Evolutionary conservation across 768 basidiomycete species (phyloP).

Genomic region (Tulasnella calospora): DNA sequence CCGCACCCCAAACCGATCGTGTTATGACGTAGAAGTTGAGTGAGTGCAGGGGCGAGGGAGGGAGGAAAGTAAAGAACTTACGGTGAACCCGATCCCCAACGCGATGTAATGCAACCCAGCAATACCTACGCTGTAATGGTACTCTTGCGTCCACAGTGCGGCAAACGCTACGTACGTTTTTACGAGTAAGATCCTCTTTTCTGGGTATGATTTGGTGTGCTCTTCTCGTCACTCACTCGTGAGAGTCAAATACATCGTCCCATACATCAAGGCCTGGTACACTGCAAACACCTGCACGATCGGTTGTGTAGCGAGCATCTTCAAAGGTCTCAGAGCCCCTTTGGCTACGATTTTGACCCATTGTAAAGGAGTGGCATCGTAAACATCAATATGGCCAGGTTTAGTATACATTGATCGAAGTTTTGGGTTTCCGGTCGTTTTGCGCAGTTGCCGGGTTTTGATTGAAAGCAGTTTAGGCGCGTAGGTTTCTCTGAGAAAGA

Average conservation of each 20-base stretch:
- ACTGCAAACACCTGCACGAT: constrained; percentile 63
- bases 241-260: constrained; percentile 48
- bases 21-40: constrained; percentile 41
- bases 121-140: constrained; percentile 53
- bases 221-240: constrained; percentile 19
- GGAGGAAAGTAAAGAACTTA: neutral
- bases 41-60: neutral
- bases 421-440: constrained; percentile 28
- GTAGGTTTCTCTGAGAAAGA: constrained; percentile 38
- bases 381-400: constrained; percentile 29
- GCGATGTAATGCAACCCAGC: constrained; percentile 67
- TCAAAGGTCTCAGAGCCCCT: constrained; percentile 64
- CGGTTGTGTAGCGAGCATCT: constrained; percentile 53
- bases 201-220: neutral
- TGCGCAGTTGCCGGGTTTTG: constrained; percentile 34
- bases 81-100: constrained; percentile 56
- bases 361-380: neutral
- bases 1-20: neutral
- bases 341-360: constrained; percentile 42
- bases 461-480: constrained; percentile 35
- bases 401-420: constrained; percentile 32
- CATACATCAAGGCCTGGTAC: constrained; percentile 69
- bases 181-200: neutral
- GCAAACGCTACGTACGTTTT: constrained; percentile 29
- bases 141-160: constrained; percentile 35